Base-by-base conservation (phyloP, 306 rosid genomes). In the Trichosanthes cucumerina region DNA sequence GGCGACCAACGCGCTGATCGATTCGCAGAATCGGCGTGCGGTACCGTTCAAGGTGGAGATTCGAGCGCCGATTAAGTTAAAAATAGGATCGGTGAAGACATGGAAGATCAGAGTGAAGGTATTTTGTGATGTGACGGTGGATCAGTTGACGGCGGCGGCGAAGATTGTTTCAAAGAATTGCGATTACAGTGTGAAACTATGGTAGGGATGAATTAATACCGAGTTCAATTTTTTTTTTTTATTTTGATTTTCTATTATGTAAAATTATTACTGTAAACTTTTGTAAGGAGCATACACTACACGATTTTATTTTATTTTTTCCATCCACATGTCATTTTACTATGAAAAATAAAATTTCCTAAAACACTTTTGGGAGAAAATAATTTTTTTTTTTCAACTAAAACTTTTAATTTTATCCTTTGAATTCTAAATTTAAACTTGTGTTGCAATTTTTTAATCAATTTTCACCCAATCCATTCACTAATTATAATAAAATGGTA, bases 51-150 rank as follows among this genome's bases (percentile, higher is more conserved):
- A 47, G 5, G 76, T 92, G 77, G 86, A 75, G 41, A 18, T 92
- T 39, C 68, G 84, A 74, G 88, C 84, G 1, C 94, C 94, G 12
- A 92, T 92, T 53, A 86, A 82, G 39, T 60, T 93, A 15, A 86
- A 93, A 80, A 85, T 90, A 9, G 97, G 94, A n/a, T 47, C 86
- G 60, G 78, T 92, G 50, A 82, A 80, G 86, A 84, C 91, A 50
- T 90, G 96, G 93, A 84, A 75, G 76, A 84, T 93, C 4, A 88
- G 88, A 78, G 90, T 90, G 47, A 89, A 83, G 69, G 84, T 90
- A 0, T 28, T 74, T 70, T 93, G 98, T 59, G 90, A 79, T 8
- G 21, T 90, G 49, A 84, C 85, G 83, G 94, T 93, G 71, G 84
- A 89, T 66, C 78, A 78, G 79, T 44, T 90, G 63, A 87, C 90